Evolutionary conservation across 495 filamentous ascomycete genomes (phyloP), one percentile per base, ranked within the genome.

Genomic region (Penicillium crystallinum): DNA sequence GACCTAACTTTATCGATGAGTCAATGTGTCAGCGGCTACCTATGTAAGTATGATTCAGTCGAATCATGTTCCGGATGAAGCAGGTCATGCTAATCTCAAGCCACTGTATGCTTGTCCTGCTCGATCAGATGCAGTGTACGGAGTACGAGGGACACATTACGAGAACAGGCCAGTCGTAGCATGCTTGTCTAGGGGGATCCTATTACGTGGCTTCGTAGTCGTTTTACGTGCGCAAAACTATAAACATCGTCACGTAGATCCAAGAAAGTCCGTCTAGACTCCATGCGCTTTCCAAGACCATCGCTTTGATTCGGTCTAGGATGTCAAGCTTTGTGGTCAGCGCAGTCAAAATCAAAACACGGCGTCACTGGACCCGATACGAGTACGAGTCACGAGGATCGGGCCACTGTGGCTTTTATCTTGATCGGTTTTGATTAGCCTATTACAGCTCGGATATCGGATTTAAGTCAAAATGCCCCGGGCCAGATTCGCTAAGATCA

Each of bases 381-480:
- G 62, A 59, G 48, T 55, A 62, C 54, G 57, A 60, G 49, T 63
- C 57, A 65, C 54, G 62, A 60, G 56, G 12, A 25, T 37, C 29
- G 37, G 58, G 52, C 54, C 55, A 64, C 55, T 38, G 54, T 64
- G 61, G 61, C 61, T 58, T 57, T 42, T 27, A 17, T 27, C 7
- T 30, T 27, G 14, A 51, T 39, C 17, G 9, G 25, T 36, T 31
- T 36, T 29, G 18, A 11, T 15, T 17, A 11, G 22, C 33, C 43
- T 45, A 30, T 49, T 42, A 46, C 23, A 49, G 29, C 31, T 44
- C 17, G 25, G 49, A 50, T 49, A 40, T 51, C 44, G 40, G 49
- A 49, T 27, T 25, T 58, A 53, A 52, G 47, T 52, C 6, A 43
- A 42, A 48, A 48, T 21, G 14, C 7, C 21, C 46, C 44, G 44